Base-by-base conservation (phyloP, 352 stramenopile genomes). In the Saprolegnia parasitica region DNA sequence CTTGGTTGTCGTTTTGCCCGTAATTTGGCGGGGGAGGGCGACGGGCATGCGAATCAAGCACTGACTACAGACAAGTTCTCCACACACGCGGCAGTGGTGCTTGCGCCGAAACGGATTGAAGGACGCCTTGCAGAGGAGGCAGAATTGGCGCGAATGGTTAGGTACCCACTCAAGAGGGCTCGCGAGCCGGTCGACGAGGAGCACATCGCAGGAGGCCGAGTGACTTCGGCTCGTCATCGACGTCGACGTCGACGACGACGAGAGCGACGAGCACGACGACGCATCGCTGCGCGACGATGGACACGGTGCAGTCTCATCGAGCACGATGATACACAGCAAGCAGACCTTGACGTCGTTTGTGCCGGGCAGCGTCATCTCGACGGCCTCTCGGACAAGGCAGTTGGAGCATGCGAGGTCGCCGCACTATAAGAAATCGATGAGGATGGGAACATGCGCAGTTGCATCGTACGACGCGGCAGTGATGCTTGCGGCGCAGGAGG, bases 401-500 rank as follows among this genome's bases (percentile, higher is more conserved):
- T 93, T 92, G 49, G 84, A 84, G 60, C 87, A 95, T 35, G 91
- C 83, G 29, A 95, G 82, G 46, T 95, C 87, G 74, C 87, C 87
- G 56, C 85, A 95, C 86, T 94, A 47, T 39, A 65, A 21, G 23
- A 47, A 6, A 65, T 24, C 9, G 11, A 26, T 60, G 42, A 56
- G 18, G 10, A 60, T 42, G 40, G 26, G 9, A 58, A 60, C 40
- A 55, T 42, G 47, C n/a, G n/a, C n/a, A n/a, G n/a, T 18, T 21
- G 54, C 4, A 13, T 35, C 67, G 47, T 68, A 93, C 85, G 84
- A 93, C 92, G 71, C 86, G 85, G 76, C 86, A 95, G 72, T 95
- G 86, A 67, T 95, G 86, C 79, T 95, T 95, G 88, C 85, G 83
- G 56, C 86, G 83, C 68, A 95, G 91, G 72, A 83, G 82, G 76